Evolutionary conservation across 148 eudicot genomes (phyloP), one percentile per base, ranked within the genome.

Genomic region (Camellia japonica): DNA sequence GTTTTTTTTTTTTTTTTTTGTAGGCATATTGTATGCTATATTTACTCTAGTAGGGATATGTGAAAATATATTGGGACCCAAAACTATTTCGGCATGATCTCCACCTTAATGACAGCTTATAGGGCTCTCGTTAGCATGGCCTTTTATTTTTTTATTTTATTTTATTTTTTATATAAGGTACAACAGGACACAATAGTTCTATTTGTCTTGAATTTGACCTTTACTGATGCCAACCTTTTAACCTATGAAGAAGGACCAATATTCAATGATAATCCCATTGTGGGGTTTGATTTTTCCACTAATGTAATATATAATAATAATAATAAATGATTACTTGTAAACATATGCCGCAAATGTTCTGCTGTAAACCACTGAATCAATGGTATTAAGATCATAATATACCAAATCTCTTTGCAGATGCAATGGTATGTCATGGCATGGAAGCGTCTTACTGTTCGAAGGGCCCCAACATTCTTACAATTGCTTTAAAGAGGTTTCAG

Each of bases 401-500:
- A 1, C 47, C 69, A n/a, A 65, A 52, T 71, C 52, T 63, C 84
- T 75, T 68, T 84, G 85, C 94, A 95, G 98, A 87, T 95, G 98
- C 81, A 91, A 91, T 82, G 93, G 81, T 95, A 95, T 89, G 98
- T 95, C 84, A 83, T 76, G 82, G 98, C 97, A 56, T 84, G 93
- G 92, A 95, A 95, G 89, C 91, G 94, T 63, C 92, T 95, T 58
- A 89, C 85, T 46, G 83, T 95, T 59, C 87, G 87, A 78, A 82
- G 83, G 81, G 91, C 96, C 82, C 98, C 98, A 73, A 95, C 84
- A 89, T 95, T 79, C 96, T 95, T 69, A 95, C 98, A 68, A 85
- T 95, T 86, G 95, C 98, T 71, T 86, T 95, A 75, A 95, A 95
- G 82, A 90, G 98, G 85, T 95, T 95, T 82, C 93, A 95, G 98